A percentile compares a stretch with the other conserved stretches of the same genome.
phyloP scores from a whole-genome alignment of 2,329 filamentous ascomycete species.

The Chaetomiaceae sp. region DNA sequence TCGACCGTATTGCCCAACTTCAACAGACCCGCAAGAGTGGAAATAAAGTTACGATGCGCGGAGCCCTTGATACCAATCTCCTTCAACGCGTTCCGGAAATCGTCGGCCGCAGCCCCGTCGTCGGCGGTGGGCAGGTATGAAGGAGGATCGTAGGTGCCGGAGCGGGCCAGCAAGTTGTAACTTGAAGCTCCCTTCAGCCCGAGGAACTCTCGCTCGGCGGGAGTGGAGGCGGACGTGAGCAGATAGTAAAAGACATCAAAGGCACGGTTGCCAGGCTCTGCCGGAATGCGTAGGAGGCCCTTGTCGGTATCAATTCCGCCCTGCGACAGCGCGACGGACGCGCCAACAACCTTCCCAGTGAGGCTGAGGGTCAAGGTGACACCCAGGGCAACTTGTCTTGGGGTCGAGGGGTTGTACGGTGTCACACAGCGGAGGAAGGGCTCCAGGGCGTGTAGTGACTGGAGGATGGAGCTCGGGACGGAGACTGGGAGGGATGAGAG shows the following conservation, averaged over 20 bases:
- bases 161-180: slow-evolving; percentile 76
- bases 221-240: slow-evolving; percentile 82
- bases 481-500: slow-evolving; percentile 74
- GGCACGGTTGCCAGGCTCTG: slow-evolving; percentile 77
- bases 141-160: slow-evolving; percentile 80
- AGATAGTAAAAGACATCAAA: slow-evolving; percentile 99
- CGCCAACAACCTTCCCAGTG: slow-evolving; percentile 70
- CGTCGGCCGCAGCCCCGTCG: slow-evolving; percentile 86
- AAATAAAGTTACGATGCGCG: slow-evolving; percentile 76
- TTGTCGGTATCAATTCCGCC: slow-evolving; percentile 80
- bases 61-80: slow-evolving; percentile 91
- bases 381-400: slow-evolving; percentile 74
- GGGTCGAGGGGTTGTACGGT: slow-evolving; percentile 79
- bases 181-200: slow-evolving; percentile 70
- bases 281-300: slow-evolving; percentile 75
- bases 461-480: slow-evolving; percentile 70
- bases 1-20: slow-evolving; percentile 90
- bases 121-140: slow-evolving; percentile 88
- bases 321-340: slow-evolving; percentile 73
- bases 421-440: slow-evolving; percentile 87
- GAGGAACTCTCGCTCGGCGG: slow-evolving; percentile 83
- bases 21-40: slow-evolving; percentile 76
- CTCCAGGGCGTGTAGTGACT: slow-evolving; percentile 72
- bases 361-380: slow-evolving; percentile 79
- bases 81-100: slow-evolving; percentile 82